Percentiles rank a stretch among this genome's conserved stretches.
Evolutionary conservation across 495 filamentous ascomycete genomes (phyloP).

Genomic region (Aspergillus kassunensis): DNA sequence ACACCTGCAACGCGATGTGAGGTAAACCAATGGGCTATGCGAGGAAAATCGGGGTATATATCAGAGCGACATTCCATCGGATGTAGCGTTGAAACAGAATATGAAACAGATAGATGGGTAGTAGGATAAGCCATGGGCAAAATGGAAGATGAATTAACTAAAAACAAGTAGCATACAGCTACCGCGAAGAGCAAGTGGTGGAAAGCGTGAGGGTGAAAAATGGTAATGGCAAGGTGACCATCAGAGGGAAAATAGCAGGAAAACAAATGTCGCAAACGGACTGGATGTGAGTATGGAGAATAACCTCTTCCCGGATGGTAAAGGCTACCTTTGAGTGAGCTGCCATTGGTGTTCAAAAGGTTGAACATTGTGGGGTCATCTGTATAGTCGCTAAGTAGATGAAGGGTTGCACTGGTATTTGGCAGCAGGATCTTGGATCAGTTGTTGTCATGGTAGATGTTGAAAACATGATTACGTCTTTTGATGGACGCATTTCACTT

Average conservation of each 20-base stretch:
- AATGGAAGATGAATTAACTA: background rate
- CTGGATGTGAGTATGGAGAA: background rate
- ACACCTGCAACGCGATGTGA: slow-evolving; percentile 17
- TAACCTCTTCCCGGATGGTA: too few species aligned
- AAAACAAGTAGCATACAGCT: slow-evolving; percentile 1
- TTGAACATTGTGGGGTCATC: background rate
- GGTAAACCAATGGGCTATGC: slow-evolving; percentile 28
- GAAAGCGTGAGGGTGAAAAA: background rate
- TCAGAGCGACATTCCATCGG: slow-evolving; percentile 29
- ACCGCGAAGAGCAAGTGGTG: background rate
- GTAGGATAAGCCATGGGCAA: background rate
- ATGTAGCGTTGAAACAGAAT: slow-evolving; percentile 24
- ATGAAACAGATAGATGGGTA: background rate
- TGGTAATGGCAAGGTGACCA: background rate
- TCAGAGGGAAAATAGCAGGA: background rate
- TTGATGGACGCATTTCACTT: background rate
- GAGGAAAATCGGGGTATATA: slow-evolving; percentile 37
- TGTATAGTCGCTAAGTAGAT: background rate
- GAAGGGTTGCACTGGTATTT: background rate
- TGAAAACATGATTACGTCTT: background rate
- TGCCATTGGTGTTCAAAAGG: background rate
- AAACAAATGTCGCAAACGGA: background rate
- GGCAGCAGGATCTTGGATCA: background rate
- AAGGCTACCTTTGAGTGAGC: too few species aligned
- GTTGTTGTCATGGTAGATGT: background rate